Conservation (phyloP, 2,329 filamentous ascomycete genomes). For the Sclerotinia borealis region DNA sequence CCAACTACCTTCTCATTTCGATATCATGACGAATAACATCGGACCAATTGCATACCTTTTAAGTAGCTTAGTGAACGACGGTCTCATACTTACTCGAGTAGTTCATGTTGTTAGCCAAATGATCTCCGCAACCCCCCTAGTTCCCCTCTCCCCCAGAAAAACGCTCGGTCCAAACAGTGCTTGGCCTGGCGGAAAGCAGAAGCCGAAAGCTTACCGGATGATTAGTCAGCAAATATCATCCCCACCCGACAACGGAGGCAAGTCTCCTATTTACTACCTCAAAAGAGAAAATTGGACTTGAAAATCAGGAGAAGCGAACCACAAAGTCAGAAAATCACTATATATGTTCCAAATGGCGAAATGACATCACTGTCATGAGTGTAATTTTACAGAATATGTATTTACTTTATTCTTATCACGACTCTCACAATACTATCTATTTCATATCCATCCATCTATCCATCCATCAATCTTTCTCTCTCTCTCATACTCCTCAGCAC, state of each 20-base stretch:
- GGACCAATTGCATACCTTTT: neutral
- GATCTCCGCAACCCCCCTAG: neutral
- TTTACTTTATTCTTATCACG: neutral
- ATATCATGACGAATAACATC: neutral
- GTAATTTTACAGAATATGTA: neutral
- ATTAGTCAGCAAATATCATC: neutral
- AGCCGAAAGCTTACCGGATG: neutral
- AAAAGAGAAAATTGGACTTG: neutral
- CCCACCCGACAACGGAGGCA: too few relatives aligned
- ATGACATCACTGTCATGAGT: neutral
- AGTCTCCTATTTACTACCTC: too few relatives aligned
- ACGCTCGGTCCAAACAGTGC: neutral
- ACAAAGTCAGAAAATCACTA: neutral
- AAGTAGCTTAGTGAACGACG: neutral
- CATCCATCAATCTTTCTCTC: neutral
- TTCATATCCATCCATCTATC: neutral
- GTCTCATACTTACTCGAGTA: too few relatives aligned
- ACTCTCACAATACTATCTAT: neutral
- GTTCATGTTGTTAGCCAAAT: too few relatives aligned
- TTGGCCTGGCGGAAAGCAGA: neutral
- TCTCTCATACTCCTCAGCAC: neutral
- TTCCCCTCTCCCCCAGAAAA: neutral
- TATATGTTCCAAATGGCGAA: neutral
- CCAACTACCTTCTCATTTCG: neutral
- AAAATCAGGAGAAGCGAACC: neutral